Conservation (phyloP, 2,329 filamentous ascomycete species). For the Cytospora schulzeri region DNA sequence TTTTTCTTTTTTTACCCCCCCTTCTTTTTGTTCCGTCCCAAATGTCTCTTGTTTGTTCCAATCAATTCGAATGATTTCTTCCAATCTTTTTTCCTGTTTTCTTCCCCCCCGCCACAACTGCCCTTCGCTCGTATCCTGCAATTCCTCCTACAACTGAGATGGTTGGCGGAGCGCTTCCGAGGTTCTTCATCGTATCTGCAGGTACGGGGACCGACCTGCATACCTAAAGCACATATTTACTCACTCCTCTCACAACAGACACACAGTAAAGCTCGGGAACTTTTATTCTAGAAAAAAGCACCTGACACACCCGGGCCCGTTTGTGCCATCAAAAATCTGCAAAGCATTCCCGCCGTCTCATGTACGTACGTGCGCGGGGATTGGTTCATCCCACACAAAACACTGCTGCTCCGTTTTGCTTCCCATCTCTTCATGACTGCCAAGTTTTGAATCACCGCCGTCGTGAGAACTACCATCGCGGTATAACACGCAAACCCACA, state of each 20-base stretch:
- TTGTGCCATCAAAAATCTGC: neutral
- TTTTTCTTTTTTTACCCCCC: neutral
- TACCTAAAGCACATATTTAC: neutral
- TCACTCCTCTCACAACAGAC: neutral
- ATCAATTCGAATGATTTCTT: neutral
- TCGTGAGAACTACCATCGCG: neutral
- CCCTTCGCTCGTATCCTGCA: slow-evolving; percentile 1
- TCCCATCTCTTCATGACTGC: neutral
- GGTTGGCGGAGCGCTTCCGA: slow-evolving; percentile 3
- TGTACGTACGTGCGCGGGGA: neutral
- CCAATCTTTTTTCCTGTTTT: neutral
- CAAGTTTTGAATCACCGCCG: neutral
- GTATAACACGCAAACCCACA: neutral
- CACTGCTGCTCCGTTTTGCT: neutral
- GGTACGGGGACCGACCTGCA: slow-evolving; percentile 15
- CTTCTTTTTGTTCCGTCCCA: too few species aligned
- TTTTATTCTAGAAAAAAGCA: neutral
- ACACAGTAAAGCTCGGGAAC: neutral
- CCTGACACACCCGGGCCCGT: neutral
- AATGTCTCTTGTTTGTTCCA: slow-evolving; percentile 1
- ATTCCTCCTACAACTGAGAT: neutral
- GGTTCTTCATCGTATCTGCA: slow-evolving; percentile 27
- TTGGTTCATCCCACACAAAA: neutral
- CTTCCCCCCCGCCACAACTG: neutral
- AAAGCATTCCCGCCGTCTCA: neutral